phyloP scores from a whole-genome alignment of 192 early-diverging fungal species.

The Linnemannia zychae region DNA sequence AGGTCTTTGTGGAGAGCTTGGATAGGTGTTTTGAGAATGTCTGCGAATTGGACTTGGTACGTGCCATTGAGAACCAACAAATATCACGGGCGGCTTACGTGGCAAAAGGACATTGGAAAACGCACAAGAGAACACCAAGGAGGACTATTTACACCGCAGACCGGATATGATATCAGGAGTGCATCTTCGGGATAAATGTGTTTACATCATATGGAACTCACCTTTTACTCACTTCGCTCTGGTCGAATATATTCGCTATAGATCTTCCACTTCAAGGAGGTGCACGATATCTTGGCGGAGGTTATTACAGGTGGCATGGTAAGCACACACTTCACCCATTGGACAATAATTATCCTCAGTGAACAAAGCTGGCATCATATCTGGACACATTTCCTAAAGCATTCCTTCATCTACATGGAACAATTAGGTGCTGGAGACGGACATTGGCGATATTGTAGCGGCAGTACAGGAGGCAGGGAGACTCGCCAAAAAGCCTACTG shows the following conservation, averaged over 20 bases:
- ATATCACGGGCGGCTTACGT: background rate
- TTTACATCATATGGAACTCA: no score
- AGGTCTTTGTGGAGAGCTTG: slow-evolving; percentile 97
- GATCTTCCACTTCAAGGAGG: slow-evolving; percentile 95
- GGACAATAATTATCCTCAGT: background rate
- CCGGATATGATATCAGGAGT: no score
- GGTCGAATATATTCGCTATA: no score
- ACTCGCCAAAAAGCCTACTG: slow-evolving; percentile 64
- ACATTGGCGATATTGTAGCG: slow-evolving; percentile 80
- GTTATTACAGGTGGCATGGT: slow-evolving; percentile 94
- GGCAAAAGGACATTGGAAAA: background rate
- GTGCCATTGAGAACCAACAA: background rate
- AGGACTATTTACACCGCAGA: background rate
- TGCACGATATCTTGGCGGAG: slow-evolving; percentile 88
- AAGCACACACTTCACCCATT: background rate
- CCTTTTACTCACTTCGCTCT: no score
- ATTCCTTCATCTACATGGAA: background rate
- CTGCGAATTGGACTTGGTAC: slow-evolving; percentile 94
- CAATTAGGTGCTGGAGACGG: slow-evolving; percentile 77
- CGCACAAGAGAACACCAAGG: background rate
- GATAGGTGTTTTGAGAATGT: slow-evolving; percentile 96
- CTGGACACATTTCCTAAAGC: background rate
- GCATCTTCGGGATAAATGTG: no score
- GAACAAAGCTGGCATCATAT: background rate
- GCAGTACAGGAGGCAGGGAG: slow-evolving; percentile 77